Evolutionary conservation across 78 protist genomes (phyloP), one percentile per base, ranked within the genome.

Genomic region (Protostelium mycophagum): DNA sequence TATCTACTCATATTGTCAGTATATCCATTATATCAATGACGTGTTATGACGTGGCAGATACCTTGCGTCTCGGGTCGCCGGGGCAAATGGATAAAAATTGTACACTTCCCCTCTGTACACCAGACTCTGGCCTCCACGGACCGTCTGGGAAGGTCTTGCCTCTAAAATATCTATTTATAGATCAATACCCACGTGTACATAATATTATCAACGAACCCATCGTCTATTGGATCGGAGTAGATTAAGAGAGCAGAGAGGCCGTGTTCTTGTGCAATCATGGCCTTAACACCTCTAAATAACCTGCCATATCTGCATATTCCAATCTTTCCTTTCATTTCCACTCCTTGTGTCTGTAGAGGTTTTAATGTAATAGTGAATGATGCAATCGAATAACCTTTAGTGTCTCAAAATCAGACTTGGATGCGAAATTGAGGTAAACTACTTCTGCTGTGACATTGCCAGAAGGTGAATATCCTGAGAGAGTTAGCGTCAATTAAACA

Each of bases 71-170:
- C 73, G 89, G 88, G 51, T 86, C 38, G n/a, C 95, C 92, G 1
- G 93, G 86, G 36, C 88, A 90, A 38, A 93, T 35, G 35, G 85
- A 84, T 34, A n/a, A 25, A 63, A 35, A 93, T 34, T 91, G 90
- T 35, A 91, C 93, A 23, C 37, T 34, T 0, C 96, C 96, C 29
- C 96, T 87, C 87, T 94, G 96, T 29, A 91, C 83, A 0, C 86
- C 0, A 35, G 38, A 28, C 38, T 0, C n/a, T 23, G 93, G 91
- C 1, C 96, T 51, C 90, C 91, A 94, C 1, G 93, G 94, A 83
- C 96, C 96, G 28, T 90, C 73, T n/a, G 96, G 96, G 36, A 84
- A 94, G 37, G 38, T 85, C 23, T 86, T 83, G 23, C 96, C 96
- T 35, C n/a, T 28, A 10, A 28, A 87, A 28, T 36, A 85, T 34